Percentiles rank a stretch among this genome's conserved stretches.
These are phyloP conservation scores for Wickerhamiella cacticola DNA, from an alignment of 805 yeast species.

Conservation along the genomic window DNA sequence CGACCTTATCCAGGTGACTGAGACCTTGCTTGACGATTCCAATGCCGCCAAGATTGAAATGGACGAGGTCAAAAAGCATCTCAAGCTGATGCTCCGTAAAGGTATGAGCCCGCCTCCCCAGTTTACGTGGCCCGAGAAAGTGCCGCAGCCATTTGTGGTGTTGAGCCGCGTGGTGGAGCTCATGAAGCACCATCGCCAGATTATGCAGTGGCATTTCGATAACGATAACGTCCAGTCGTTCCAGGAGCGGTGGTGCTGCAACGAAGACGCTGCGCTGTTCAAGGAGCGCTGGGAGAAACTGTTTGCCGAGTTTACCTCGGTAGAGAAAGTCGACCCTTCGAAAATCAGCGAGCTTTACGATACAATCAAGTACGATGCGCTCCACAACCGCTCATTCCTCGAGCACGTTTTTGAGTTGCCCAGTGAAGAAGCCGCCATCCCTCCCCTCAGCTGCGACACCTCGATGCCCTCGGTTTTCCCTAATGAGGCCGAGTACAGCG, in stretches of 20 bases:
- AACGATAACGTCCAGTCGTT: conserved; percentile 52
- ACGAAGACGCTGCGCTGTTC: conserved; percentile 82
- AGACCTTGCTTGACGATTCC: conserved; percentile 86
- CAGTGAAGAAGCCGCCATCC: conserved; percentile 17
- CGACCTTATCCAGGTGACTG: conserved; percentile 68
- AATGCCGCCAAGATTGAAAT: conserved; percentile 96
- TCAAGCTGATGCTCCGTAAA: conserved; percentile 85
- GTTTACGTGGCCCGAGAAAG: conserved; percentile 96
- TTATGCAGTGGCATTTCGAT: conserved; percentile 70
- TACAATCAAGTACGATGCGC: conserved; percentile 96
- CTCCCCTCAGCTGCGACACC: conserved; percentile 30
- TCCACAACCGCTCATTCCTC: conserved; percentile 83
- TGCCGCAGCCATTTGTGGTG: conserved; percentile 94
- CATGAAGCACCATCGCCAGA: conserved; percentile 79
- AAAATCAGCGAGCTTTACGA: conserved; percentile 93
- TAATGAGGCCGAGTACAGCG: conserved; percentile 25
- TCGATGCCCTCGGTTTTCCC: conserved; percentile 24
- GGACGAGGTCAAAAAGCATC: conserved; percentile 95
- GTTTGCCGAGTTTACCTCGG: conserved; percentile 79
- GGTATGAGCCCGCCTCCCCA: conserved; percentile 96
- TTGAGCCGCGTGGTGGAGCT: conserved; percentile 88
- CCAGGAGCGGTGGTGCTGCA: conserved; percentile 89
- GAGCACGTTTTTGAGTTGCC: conserved; percentile 56
- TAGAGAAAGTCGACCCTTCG: conserved; percentile 95
- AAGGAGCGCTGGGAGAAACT: conserved; percentile 96